Base-by-base conservation (phyloP, 176 grass and related monocot genomes). In the Juncus inflexus region DNA sequence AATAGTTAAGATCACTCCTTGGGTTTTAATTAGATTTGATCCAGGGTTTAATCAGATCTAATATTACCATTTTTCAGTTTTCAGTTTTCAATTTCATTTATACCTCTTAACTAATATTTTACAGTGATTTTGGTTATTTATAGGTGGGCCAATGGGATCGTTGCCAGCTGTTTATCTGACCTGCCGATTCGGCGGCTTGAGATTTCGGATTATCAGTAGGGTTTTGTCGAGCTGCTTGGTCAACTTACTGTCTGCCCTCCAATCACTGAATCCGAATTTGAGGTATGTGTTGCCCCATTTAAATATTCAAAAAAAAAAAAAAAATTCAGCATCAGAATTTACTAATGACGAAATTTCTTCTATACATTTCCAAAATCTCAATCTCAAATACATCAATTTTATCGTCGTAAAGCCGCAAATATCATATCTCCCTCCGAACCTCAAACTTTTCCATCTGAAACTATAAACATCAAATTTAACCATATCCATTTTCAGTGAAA, bases 131-230 rank as follows among this genome's bases (percentile, higher is more conserved):
- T 58, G 6, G 12, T 42, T 70, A 15, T 58, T 42, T 70, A 15
- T 58, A 58, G 67, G 37, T 13, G 3, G 13, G 16, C 38, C 37
- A 70, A 70, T 70, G 67, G 38, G 52, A 9, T 70, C 67, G 11
- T 56, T 70, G 35, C 38, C 67, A 70, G 2, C 55, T 40, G 1
- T 43, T 7, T 51, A 70, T 37, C 2, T 1, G 41, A 58, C 7
- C 67, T 86, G 37, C 60, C 50, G 4, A 83, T 90, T 60, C 90
- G 90, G n/a, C 90, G 77, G 36, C 78, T 95, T 3, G 78, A 90
- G 72, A 6, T 82, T 6, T 70, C 83, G 5, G 90, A 95, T 56
- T 63, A 74, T 12, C 74, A 66, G 35, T 90, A 74, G 73, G 90
- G 90, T 3, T 90, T 95, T 37, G 60, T 95, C 0, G 0, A 65